Evolutionary conservation across 768 basidiomycete genomes (phyloP).

Genomic region (Rhizopogon rudus): DNA sequence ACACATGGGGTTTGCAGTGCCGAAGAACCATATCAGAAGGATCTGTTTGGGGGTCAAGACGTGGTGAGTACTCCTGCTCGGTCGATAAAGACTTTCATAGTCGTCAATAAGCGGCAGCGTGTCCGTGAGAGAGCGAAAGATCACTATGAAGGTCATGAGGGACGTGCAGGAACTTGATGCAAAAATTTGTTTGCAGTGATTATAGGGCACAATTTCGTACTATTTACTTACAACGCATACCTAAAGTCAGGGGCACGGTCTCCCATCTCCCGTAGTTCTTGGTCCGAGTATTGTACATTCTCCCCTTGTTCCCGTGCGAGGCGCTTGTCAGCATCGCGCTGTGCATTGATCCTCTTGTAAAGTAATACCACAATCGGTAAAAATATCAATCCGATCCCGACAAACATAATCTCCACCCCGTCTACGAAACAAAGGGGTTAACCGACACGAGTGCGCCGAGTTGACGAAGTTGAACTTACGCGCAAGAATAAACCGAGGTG

Average conservation of each 20-base stretch:
- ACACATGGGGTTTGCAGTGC: too few species aligned
- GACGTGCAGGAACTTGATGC: too few species aligned
- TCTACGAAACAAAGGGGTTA: slow-evolving; percentile 30
- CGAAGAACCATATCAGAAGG: too few species aligned
- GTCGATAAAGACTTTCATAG: too few species aligned
- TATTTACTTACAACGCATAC: slow-evolving; percentile 43
- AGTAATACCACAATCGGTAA: slow-evolving; percentile 42
- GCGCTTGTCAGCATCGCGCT: slow-evolving; percentile 37
- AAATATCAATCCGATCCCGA: slow-evolving; percentile 56
- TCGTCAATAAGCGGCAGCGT: too few species aligned
- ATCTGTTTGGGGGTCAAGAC: too few species aligned
- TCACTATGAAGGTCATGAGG: too few species aligned
- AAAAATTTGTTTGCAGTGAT: too few species aligned
- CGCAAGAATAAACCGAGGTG: slow-evolving; percentile 31
- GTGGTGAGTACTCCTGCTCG: too few species aligned
- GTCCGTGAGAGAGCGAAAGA: too few species aligned
- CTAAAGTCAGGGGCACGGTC: slow-evolving; percentile 48
- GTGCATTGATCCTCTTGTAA: slow-evolving; percentile 53
- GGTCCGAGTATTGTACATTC: slow-evolving; percentile 9
- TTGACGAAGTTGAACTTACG: slow-evolving; percentile 12
- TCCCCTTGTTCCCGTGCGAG: slow-evolving; percentile 15
- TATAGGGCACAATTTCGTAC: too few species aligned
- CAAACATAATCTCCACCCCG: slow-evolving; percentile 61
- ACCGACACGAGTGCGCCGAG: background rate
- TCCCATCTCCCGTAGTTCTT: slow-evolving; percentile 9